phyloP scores from a whole-genome alignment of 106 monocot species.

The Apostasia shenzhenica region DNA sequence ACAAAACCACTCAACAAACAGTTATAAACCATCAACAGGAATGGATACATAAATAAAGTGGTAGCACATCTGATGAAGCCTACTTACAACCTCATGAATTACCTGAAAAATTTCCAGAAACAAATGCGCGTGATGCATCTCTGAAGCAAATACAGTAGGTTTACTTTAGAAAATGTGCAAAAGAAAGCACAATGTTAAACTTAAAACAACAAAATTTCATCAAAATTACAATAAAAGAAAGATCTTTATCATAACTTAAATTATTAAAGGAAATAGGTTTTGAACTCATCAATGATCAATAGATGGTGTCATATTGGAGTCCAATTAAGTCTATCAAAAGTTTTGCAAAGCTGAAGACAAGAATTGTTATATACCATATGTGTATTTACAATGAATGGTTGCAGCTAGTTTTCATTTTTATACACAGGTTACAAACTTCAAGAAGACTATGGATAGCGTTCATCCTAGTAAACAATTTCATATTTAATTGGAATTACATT shows the following conservation, averaged over 20 bases:
- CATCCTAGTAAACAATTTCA: too few relatives aligned
- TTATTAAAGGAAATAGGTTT: too few relatives aligned
- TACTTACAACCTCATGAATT: not conserved
- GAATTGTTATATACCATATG: too few relatives aligned
- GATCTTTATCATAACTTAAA: not conserved
- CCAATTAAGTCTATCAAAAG: too few relatives aligned
- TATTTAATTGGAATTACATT: too few relatives aligned
- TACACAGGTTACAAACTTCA: too few relatives aligned
- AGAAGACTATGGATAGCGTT: too few relatives aligned
- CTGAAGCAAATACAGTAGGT: conserved; percentile 29
- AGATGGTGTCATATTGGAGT: too few relatives aligned
- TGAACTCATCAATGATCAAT: too few relatives aligned
- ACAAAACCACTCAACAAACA: conserved; percentile 1
- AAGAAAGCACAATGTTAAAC: not conserved
- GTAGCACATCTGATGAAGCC: not conserved
- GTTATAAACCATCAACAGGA: not conserved
- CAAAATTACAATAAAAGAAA: not conserved
- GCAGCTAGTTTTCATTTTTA: too few relatives aligned
- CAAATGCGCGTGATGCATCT: conserved; percentile 96
- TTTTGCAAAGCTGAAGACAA: too few relatives aligned
- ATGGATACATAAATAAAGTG: not conserved
- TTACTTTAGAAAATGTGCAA: conserved; percentile 13
- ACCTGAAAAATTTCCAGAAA: conserved; percentile 99
- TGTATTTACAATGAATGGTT: too few relatives aligned
- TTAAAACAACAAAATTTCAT: conserved; percentile 7